Conservation (phyloP, 2,329 filamentous ascomycete genomes). For the Lecanosticta acicola region DNA sequence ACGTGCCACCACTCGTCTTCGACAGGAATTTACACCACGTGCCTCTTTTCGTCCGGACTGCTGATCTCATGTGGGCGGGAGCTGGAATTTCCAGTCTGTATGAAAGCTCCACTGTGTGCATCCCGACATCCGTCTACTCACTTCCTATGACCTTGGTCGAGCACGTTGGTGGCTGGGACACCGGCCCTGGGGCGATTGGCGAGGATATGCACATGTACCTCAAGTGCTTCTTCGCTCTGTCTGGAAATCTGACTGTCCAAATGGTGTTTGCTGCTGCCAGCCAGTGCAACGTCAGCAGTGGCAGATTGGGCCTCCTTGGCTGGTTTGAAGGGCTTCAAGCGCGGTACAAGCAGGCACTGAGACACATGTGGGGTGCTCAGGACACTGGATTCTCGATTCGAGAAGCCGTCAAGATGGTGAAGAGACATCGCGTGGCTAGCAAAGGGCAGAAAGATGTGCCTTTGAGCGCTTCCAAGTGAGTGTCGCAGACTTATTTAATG, state of each 20-base stretch:
- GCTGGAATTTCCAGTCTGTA: constrained; percentile 66
- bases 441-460: constrained; percentile 14
- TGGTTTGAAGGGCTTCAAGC: constrained; percentile 55
- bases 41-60: constrained; percentile 62
- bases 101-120: constrained; percentile 57
- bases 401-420: constrained; percentile 26
- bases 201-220: constrained; percentile 74
- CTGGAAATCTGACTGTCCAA: constrained; percentile 60
- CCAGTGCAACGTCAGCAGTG: constrained; percentile 64
- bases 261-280: constrained; percentile 64
- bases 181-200: constrained; percentile 64
- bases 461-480: constrained; percentile 26
- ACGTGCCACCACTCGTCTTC: constrained; percentile 66
- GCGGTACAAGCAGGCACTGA: constrained; percentile 65
- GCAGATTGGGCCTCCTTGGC: constrained; percentile 50
- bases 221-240: constrained; percentile 70
- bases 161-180: constrained; percentile 67
- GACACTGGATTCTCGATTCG: constrained; percentile 61
- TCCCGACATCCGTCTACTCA: constrained; percentile 70
- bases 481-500: constrained; percentile 6
- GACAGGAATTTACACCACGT: constrained; percentile 67
- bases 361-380: constrained; percentile 71
- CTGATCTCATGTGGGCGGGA: constrained; percentile 66
- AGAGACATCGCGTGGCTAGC: constrained; percentile 18
- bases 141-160: constrained; percentile 62